Base-by-base conservation (phyloP, 2,329 filamentous ascomycete species). In the Penicillium sp. region DNA sequence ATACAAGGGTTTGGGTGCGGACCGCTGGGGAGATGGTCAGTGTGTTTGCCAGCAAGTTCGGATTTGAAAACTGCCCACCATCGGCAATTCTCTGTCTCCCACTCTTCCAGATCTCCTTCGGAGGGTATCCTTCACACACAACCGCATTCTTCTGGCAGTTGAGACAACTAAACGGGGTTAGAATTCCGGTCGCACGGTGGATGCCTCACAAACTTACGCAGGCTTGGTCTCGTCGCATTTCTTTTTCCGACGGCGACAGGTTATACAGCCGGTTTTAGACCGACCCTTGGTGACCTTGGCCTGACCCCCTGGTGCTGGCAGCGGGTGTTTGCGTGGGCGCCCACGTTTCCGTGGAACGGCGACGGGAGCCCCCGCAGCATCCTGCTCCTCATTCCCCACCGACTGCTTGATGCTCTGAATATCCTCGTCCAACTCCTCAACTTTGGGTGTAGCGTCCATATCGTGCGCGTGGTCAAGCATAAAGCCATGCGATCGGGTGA, bases 91-190 rank as follows among this genome's bases (percentile, higher is more conserved):
- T 86, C 68, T 92, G 87, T 66, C 82, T 89, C 25, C 89, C 89
- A 64, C 88, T 91, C 68, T 85, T 89, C 90, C 90, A 95, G 45
- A 89, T 81, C 50, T 88, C 86, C 66, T 89, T 89, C 54, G 89
- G 86, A 44, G 88, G 88, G 65, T 95, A 95, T 10, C 90, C 90
- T 71, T 95, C 89, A 66, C 90, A 95, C 10, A 91, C 82, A 10
- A 95, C 88, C 7, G 89, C 89, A 67, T 95, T 95, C 77, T 95
- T 95, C 72, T 93, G 86, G 65, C 90, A 95, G 62, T 95, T 95
- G 69, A 89, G 78, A 49, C 56, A 67, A 31, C 66, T 68, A 39
- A 9, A 42, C 25, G 9, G 13, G n/a, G 27, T 42, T 20, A 42
- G 25, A 13, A 31, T 20, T 42, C 24, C 15, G 33, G 39, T 37